Percentiles rank a stretch among this genome's conserved stretches.
Conservation (phyloP, 148 eudicot genomes). For the Simmondsia chinensis region DNA sequence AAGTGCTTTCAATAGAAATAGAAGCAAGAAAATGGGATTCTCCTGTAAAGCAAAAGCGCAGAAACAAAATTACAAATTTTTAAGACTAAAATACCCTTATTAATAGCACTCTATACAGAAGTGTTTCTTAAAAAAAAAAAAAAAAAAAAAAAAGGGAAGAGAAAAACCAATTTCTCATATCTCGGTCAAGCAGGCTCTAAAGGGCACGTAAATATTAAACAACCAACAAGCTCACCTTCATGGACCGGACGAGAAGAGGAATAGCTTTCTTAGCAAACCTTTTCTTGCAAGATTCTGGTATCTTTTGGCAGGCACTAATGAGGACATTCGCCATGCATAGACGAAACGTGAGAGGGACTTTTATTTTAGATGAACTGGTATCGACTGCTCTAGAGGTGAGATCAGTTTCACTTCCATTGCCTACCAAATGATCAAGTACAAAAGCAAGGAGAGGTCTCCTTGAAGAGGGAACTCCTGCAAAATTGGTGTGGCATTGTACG, state of each 20-base stretch:
- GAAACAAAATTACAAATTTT: no score
- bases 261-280: constrained; percentile 39
- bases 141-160: not conserved
- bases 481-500: no score
- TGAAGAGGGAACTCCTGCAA: constrained; percentile 13
- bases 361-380: constrained; percentile 6
- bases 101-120: no score
- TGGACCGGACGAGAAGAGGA: constrained; percentile 38
- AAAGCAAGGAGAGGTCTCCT: constrained; percentile 28
- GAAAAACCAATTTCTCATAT: not conserved
- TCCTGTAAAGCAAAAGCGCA: not conserved
- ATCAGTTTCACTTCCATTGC: constrained; percentile 3
- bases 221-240: constrained; percentile 16
- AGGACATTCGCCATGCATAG: constrained; percentile 90
- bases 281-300: constrained; percentile 45
- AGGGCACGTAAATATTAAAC: no score
- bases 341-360: constrained; percentile 37
- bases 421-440: constrained; percentile 42
- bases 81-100: no score
- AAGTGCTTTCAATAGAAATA: no score
- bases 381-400: constrained; percentile 4
- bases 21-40: no score
- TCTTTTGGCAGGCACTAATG: constrained; percentile 74
- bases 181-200: no score
- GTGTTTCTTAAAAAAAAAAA: no score